Percentiles rank a stretch among this genome's conserved stretches.
These are phyloP conservation scores for Hericium rajendrae DNA, from an alignment of 768 basidiomycete genomes.

Conservation along the genomic window DNA sequence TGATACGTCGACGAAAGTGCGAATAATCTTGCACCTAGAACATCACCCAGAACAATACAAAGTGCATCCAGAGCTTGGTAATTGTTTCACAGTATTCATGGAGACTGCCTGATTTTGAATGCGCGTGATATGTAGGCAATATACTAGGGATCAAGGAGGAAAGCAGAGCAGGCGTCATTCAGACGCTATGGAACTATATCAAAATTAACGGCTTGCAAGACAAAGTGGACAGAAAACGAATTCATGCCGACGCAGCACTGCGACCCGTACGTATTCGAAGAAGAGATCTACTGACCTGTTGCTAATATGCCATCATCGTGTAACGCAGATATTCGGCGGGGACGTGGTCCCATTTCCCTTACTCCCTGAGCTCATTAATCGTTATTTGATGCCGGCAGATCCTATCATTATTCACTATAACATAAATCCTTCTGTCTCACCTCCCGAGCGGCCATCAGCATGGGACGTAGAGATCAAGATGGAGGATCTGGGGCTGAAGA, in stretches of 20 bases:
- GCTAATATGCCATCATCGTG: too few relatives aligned
- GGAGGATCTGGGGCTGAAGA: slow-evolving; percentile 70
- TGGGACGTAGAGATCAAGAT: slow-evolving; percentile 87
- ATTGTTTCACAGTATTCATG: neutral
- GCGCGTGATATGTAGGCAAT: slow-evolving; percentile 28
- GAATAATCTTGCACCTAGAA: slow-evolving; percentile 79
- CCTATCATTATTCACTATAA: slow-evolving; percentile 76
- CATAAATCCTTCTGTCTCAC: slow-evolving; percentile 48
- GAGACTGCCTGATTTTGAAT: neutral
- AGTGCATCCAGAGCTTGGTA: slow-evolving; percentile 67
- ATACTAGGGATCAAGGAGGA: slow-evolving; percentile 79
- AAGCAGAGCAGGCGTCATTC: slow-evolving; percentile 69
- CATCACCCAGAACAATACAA: slow-evolving; percentile 85
- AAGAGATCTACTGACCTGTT: too few relatives aligned
- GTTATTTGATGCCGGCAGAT: slow-evolving; percentile 65
- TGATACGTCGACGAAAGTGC: slow-evolving; percentile 64
- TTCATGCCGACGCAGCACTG: slow-evolving; percentile 61
- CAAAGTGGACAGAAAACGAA: slow-evolving; percentile 63
- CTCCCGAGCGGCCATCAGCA: slow-evolving; percentile 53
- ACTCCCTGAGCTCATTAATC: slow-evolving; percentile 78
- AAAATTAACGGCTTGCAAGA: slow-evolving; percentile 78
- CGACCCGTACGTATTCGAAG: slow-evolving; percentile 37
- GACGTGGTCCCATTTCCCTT: slow-evolving; percentile 70
- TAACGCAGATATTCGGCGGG: slow-evolving; percentile 52
- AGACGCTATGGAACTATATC: slow-evolving; percentile 88